A percentile compares a stretch with the other conserved stretches of the same genome.
These are phyloP conservation scores for Lichtheimia corymbifera DNA, from an alignment of 371 early-diverging fungal genomes.

Conservation along the genomic window DNA sequence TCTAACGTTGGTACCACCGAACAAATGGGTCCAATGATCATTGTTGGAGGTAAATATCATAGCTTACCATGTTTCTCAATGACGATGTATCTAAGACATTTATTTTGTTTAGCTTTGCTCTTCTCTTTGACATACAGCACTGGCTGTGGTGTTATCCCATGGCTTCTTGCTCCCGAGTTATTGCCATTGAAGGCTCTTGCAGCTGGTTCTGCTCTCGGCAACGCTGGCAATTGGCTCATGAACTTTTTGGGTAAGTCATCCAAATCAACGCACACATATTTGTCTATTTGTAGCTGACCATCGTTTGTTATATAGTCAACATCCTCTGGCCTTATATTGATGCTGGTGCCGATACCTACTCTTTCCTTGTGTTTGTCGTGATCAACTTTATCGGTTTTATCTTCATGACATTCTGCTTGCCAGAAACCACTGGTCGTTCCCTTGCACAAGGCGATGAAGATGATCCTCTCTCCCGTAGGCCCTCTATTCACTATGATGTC, in stretches of 20 bases:
- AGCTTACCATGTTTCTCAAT: neutral
- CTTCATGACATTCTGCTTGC: slow-evolving; percentile 41
- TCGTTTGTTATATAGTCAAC: slow-evolving; percentile 26
- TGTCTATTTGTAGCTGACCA: neutral
- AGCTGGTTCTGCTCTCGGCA: slow-evolving; percentile 48
- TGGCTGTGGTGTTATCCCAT: slow-evolving; percentile 55
- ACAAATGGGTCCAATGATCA: slow-evolving; percentile 32
- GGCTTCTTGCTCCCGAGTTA: slow-evolving; percentile 53
- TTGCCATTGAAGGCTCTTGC: slow-evolving; percentile 46
- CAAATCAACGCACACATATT: neutral
- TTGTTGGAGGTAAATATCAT: slow-evolving; percentile 20
- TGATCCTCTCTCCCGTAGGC: neutral
- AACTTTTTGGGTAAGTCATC: slow-evolving; percentile 27
- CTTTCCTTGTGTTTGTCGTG: slow-evolving; percentile 41
- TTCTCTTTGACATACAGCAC: slow-evolving; percentile 43
- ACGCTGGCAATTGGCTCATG: slow-evolving; percentile 42
- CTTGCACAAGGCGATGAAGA: slow-evolving; percentile 24
- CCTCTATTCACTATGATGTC: neutral
- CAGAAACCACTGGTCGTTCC: slow-evolving; percentile 44
- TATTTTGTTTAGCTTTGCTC: slow-evolving; percentile 21
- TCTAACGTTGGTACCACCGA: slow-evolving; percentile 15
- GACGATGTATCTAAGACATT: neutral
- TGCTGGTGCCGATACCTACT: slow-evolving; percentile 29
- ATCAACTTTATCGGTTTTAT: slow-evolving; percentile 48
- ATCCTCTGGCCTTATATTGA: slow-evolving; percentile 44